phyloP scores from a whole-genome alignment of 225 moss, liverwort and hornwort genomes.

The Marchantia polymorpha region DNA sequence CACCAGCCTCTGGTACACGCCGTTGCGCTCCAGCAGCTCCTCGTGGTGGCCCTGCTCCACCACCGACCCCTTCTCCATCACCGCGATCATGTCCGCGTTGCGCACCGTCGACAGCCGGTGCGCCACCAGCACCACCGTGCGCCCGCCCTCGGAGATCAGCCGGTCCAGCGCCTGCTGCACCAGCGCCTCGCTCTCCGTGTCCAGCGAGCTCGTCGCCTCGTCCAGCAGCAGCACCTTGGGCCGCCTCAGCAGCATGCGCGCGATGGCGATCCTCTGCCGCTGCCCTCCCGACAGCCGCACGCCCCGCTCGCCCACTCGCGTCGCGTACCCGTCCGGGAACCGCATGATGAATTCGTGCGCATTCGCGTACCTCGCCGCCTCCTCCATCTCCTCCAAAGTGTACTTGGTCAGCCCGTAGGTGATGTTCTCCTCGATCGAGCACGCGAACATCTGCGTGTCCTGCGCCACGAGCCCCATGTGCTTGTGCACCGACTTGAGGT shows the following conservation, averaged over 20 bases:
- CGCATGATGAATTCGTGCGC: slow-evolving; percentile 95
- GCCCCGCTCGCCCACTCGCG: slow-evolving; percentile 98
- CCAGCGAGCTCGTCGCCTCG: slow-evolving; percentile 94
- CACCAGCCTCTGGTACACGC: slow-evolving; percentile 94
- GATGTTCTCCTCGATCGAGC: slow-evolving; percentile 96
- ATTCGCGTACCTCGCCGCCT: slow-evolving; percentile 86
- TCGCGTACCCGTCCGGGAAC: slow-evolving; percentile 94
- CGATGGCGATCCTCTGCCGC: slow-evolving; percentile 96
- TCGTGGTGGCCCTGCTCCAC: slow-evolving; percentile 94
- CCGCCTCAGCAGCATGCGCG: slow-evolving; percentile 86
- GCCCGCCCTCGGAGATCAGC: slow-evolving; percentile 79
- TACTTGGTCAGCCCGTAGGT: slow-evolving; percentile 76
- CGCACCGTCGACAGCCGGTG: slow-evolving; percentile 95
- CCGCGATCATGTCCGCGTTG: slow-evolving; percentile 94
- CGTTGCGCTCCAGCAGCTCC: slow-evolving; percentile 67
- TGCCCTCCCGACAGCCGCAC: slow-evolving; percentile 95
- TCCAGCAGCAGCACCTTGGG: slow-evolving; percentile 87
- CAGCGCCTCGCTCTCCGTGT: slow-evolving; percentile 97
- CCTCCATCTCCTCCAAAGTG: slow-evolving; percentile 66
- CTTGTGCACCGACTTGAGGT: slow-evolving; percentile 89
- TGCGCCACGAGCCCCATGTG: slow-evolving; percentile 99
- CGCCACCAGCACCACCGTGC: slow-evolving; percentile 91
- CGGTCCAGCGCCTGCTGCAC: slow-evolving; percentile 97
- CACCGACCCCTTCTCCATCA: slow-evolving; percentile 85
- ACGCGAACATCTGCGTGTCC: slow-evolving; percentile 99